Conservation (phyloP, 176 grass and related monocot species). For the Echinochloa phyllopogon region DNA sequence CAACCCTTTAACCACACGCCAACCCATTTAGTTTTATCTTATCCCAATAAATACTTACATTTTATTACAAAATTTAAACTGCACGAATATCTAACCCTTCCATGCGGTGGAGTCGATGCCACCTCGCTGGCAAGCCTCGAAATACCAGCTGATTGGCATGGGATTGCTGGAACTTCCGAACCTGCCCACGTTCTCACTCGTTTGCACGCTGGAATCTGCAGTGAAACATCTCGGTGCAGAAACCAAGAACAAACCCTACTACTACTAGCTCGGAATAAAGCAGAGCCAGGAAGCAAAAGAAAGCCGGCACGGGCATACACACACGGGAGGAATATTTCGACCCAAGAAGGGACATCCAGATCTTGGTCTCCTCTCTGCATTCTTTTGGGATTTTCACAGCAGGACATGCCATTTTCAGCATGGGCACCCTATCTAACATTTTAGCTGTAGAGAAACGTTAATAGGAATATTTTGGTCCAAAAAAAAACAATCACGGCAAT, state of each 20-base stretch:
- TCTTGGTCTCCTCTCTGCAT: background rate
- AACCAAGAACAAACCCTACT: constrained; percentile 10
- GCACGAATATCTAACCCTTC: constrained; percentile 25
- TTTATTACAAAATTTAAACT: too few species aligned
- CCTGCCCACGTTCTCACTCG: background rate
- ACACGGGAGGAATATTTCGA: background rate
- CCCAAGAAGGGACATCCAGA: background rate
- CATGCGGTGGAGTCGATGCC: constrained; percentile 22
- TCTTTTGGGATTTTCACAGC: background rate
- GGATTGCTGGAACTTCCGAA: constrained; percentile 9
- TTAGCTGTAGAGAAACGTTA: background rate
- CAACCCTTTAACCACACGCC: too few species aligned
- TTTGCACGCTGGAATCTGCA: constrained; percentile 35
- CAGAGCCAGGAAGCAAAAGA: background rate
- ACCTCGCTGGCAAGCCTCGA: constrained; percentile 30
- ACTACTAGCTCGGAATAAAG: background rate
- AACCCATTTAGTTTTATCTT: too few species aligned
- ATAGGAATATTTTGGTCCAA: too few species aligned
- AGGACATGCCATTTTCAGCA: background rate
- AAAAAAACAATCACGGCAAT: too few species aligned
- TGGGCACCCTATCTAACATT: background rate
- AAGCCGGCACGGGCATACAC: background rate
- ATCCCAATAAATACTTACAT: too few species aligned
- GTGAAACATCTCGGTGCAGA: constrained; percentile 1
- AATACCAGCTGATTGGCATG: constrained; percentile 36